Percentiles rank a stretch among this genome's conserved stretches.
Evolutionary conservation across 2,329 filamentous ascomycete genomes (phyloP).

Genomic region (Tolypocladium cylindrosporum): DNA sequence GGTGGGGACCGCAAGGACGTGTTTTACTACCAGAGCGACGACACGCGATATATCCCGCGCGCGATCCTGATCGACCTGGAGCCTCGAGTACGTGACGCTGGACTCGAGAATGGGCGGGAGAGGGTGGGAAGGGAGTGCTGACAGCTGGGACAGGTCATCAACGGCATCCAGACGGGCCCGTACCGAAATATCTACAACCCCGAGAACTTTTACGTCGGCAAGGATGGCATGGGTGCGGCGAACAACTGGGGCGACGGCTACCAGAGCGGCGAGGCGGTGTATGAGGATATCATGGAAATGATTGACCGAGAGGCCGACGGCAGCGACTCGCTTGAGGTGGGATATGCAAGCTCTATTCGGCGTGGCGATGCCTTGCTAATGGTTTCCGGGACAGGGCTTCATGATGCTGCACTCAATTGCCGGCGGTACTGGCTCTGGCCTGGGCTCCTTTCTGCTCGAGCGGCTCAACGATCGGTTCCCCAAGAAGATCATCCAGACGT

Average conservation of each 20-base stretch:
- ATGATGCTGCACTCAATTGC: slow-evolving; percentile 99
- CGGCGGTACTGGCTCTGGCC: slow-evolving; percentile 89
- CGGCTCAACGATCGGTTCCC: slow-evolving; percentile 94
- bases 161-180: slow-evolving; percentile 82
- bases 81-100: slow-evolving; percentile 52
- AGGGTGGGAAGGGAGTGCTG: background rate
- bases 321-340: slow-evolving; percentile 85
- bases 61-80: slow-evolving; percentile 94
- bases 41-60: slow-evolving; percentile 94
- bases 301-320: slow-evolving; percentile 97
- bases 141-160: slow-evolving; percentile 54
- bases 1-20: slow-evolving; percentile 97
- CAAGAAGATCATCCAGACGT: slow-evolving; percentile 98
- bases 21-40: slow-evolving; percentile 99
- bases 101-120: background rate
- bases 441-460: slow-evolving; percentile 91
- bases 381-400: slow-evolving; percentile 55
- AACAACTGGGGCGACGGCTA: slow-evolving; percentile 99
- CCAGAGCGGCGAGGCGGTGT: slow-evolving; percentile 79
- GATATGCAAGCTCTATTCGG: slow-evolving; percentile 1
- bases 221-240: slow-evolving; percentile 84
- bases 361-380: background rate
- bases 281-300: slow-evolving; percentile 98
- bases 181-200: slow-evolving; percentile 99
- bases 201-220: slow-evolving; percentile 96